Evolutionary conservation across 2,329 filamentous ascomycete species (phyloP).

Genomic region (Colletotrichum sp.): DNA sequence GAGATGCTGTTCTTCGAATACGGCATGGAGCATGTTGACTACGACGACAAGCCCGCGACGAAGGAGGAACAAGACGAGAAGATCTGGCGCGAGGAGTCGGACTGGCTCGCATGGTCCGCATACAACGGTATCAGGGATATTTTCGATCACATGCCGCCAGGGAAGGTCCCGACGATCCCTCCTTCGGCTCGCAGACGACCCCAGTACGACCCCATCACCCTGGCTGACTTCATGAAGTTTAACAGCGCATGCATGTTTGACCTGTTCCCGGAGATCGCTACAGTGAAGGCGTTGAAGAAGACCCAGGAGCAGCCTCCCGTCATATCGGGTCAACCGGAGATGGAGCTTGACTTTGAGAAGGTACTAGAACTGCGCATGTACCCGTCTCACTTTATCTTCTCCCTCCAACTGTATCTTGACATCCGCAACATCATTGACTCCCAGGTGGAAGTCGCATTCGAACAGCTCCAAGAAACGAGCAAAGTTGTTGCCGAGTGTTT

Average conservation of each 20-base stretch:
- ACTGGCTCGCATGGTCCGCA: background rate
- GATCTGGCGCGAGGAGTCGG: background rate
- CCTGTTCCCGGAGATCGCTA: background rate
- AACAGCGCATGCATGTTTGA: background rate
- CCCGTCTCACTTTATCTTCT: background rate
- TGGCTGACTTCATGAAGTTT: background rate
- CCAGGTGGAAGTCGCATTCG: background rate
- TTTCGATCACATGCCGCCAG: background rate
- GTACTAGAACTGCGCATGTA: background rate
- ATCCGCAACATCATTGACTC: background rate
- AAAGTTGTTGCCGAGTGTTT: background rate
- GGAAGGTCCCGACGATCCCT: background rate
- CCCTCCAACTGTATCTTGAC: background rate
- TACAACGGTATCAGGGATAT: background rate
- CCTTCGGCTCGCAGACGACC: background rate
- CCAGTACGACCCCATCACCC: background rate
- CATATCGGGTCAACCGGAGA: background rate
- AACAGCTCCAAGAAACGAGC: background rate
- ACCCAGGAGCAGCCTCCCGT: background rate
- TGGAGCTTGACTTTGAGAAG: background rate
- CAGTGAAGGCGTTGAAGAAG: background rate
- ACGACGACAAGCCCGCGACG: background rate
- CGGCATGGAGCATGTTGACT: no score
- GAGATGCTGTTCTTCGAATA: background rate
- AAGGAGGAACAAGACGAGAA: background rate